phyloP scores from a whole-genome alignment of 768 basidiomycete genomes.

The Tulasnella sp. region DNA sequence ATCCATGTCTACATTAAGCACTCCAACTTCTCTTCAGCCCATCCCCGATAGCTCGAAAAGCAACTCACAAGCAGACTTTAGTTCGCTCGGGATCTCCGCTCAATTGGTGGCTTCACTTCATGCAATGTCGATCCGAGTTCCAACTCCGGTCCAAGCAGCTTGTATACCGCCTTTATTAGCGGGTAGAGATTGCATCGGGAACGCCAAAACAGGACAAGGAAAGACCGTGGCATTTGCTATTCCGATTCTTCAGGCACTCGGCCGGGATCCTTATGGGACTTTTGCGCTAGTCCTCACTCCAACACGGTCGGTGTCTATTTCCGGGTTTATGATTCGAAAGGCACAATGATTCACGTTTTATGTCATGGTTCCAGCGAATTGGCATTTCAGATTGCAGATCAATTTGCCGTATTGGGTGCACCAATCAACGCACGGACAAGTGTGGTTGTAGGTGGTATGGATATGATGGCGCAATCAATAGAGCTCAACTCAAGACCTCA shows the following conservation, averaged over 20 bases:
- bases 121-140: slow-evolving; percentile 71
- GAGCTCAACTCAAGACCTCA: slow-evolving; percentile 80
- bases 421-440: slow-evolving; percentile 70
- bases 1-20: slow-evolving; percentile 8
- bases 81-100: slow-evolving; percentile 28
- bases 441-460: slow-evolving; percentile 95
- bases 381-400: slow-evolving; percentile 94
- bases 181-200: slow-evolving; percentile 90
- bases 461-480: slow-evolving; percentile 88
- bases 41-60: not conserved
- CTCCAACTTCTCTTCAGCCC: not conserved
- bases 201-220: slow-evolving; percentile 94
- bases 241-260: slow-evolving; percentile 82
- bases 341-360: not conserved
- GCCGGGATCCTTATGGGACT: slow-evolving; percentile 85
- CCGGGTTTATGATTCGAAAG: not conserved
- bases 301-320: slow-evolving; percentile 52
- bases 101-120: slow-evolving; percentile 49
- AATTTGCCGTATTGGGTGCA: slow-evolving; percentile 81
- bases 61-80: slow-evolving; percentile 21
- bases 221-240: slow-evolving; percentile 97
- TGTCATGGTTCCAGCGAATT: slow-evolving; percentile 62
- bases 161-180: slow-evolving; percentile 79
- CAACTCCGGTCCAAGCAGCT: slow-evolving; percentile 79
- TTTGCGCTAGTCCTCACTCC: slow-evolving; percentile 90